Base-by-base conservation (phyloP, 2,329 filamentous ascomycete species). In the Sarocladiaceae sp. region DNA sequence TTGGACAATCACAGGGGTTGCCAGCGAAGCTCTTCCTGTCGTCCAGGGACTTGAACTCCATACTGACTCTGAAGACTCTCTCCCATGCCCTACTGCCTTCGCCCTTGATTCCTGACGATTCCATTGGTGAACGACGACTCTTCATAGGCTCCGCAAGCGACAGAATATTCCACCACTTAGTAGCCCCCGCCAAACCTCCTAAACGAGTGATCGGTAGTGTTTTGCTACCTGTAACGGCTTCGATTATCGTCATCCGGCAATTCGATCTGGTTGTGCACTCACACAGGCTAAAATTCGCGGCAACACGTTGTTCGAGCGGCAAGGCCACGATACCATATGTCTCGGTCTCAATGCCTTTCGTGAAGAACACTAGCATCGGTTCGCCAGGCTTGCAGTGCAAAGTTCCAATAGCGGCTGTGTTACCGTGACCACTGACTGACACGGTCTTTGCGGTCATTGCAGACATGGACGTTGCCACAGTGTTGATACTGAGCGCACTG, bases 351-450 rank as follows among this genome's bases (percentile, higher is more conserved):
- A 50, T 36, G 42, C 56, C 59, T 25, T 62, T 59, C 0, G 66
- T 68, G 46, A 67, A 70, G 6, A 70, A 51, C 1, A 69, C 66
- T 4, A 69, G 60, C 61, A 67, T 62, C 2, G 67, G 67, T 33
- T 66, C 66, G 13, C 60, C 52, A 1, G 67, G 67, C 8, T 59
- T 57, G 20, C 56, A 59, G 33, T 68, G 64, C 4, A 69, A 53
- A 7, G 60, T 57, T 2, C 64, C 67, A 1, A 63, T 64, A 4
- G 59, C 59, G 22, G 57, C 57, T 2, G 58, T 59, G 12, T 60
- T 66, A 7, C 54, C 56, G 17, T 53, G 54, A 35, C 62, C 59
- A 17, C 59, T 62, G 10, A 55, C 55, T 4, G 60, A 64, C 7
- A 50, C 53, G 1, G 62, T 63, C 26, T 56, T 62, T 28, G 58